Percentiles rank a stretch among this genome's conserved stretches.
Evolutionary conservation across 805 yeast genomes (phyloP).

Genomic region (Candida stauntonica): DNA sequence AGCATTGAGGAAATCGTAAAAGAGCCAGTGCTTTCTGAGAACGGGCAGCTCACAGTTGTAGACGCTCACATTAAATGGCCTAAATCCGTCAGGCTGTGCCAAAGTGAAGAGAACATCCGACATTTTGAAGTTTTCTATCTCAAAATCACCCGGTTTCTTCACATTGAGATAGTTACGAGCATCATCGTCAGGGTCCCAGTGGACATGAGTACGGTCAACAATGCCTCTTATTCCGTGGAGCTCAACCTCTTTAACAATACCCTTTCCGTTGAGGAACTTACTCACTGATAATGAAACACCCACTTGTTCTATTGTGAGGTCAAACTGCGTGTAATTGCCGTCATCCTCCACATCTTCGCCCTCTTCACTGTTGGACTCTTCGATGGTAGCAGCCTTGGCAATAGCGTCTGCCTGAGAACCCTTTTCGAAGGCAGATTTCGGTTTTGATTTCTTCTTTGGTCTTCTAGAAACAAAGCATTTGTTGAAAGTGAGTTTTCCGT

Average conservation of each 20-base stretch:
- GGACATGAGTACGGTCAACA: constrained; percentile 84
- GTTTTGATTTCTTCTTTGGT: constrained; percentile 51
- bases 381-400: constrained; percentile 35
- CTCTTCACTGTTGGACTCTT: constrained; percentile 1
- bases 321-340: constrained; percentile 96
- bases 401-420: constrained; percentile 73
- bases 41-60: constrained; percentile 77
- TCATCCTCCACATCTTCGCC: constrained; percentile 54
- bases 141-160: constrained; percentile 86
- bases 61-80: constrained; percentile 85
- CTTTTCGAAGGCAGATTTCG: constrained; percentile 45
- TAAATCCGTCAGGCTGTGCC: constrained; percentile 72
- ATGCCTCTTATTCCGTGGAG: constrained; percentile 87
- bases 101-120: constrained; percentile 82
- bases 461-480: constrained; percentile 84
- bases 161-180: constrained; percentile 75
- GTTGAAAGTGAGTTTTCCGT: constrained; percentile 76
- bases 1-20: constrained; percentile 82
- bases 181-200: constrained; percentile 77
- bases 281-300: constrained; percentile 73
- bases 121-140: constrained; percentile 74
- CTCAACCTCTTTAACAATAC: constrained; percentile 76
- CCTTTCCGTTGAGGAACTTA: constrained; percentile 88
- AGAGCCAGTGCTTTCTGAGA: constrained; percentile 89
- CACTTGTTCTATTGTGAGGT: constrained; percentile 81